Base-by-base conservation (phyloP, 345 rosid genomes). In the Mercurialis annua region DNA sequence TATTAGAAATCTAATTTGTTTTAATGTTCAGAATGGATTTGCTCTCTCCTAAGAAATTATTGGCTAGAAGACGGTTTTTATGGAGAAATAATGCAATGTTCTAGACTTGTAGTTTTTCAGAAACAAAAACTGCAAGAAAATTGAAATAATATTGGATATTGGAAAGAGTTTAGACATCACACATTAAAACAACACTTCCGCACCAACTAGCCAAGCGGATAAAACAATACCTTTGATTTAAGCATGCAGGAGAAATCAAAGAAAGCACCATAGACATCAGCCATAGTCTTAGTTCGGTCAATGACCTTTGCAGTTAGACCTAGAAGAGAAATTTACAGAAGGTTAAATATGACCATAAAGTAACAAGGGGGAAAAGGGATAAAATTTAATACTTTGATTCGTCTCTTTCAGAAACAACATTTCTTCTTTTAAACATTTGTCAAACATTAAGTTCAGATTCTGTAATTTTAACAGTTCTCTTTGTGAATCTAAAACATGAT, bases 231-330 rank as follows among this genome's bases (percentile, higher is more conserved):
- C 96, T 93, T 90, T 68, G 84, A 63, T 72, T 85, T 82, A 57
- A 92, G 80, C 87, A 87, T 78, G 76, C 80, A 77, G 34, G 90
- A 84, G 72, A 88, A 92, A 53, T 92, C 97, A 29, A 72, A 85
- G 78, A 91, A 91, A 47, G 92, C 92, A 29, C 91, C 90, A 79
- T 94, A 94, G 66, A 94, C 96, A 80, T 94, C 96, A 29, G 86
- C 80, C 96, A 94, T 86, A 53, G 86, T 77, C 51, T 80, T 91
- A 16, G 99, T 91, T 62, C 80, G 88, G 68, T 91, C 84, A 36
- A 91, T 81, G 55, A 94, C 75, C 86, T 83, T 89, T 36, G 99
- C 99, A 50, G 96, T 89, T 24, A 94, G 92, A 78, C 99, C 99
- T 94, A 71, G 56, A 74, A 73, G 40, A 54, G 40, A 54, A 16